Evolutionary conservation across 2,329 filamentous ascomycete species (phyloP).

Genomic region (Biscogniauxia sp.): DNA sequence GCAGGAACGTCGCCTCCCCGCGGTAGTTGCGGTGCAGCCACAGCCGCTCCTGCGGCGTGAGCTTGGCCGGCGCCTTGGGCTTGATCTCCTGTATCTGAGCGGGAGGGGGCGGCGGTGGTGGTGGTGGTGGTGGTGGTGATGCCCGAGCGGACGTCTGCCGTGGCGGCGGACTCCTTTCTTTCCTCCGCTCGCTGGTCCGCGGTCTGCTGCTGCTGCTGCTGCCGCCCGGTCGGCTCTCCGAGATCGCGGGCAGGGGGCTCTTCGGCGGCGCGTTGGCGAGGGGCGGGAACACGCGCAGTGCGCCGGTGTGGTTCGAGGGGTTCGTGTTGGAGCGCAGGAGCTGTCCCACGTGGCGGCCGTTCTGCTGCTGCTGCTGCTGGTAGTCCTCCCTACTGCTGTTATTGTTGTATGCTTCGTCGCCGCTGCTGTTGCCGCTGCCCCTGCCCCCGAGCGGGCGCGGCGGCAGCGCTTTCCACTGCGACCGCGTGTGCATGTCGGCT

Average conservation of each 20-base stretch:
- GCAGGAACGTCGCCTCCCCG: constrained; percentile 28
- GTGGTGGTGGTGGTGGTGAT: not conserved
- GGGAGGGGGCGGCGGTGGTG: constrained; percentile 1
- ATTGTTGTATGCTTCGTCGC: not conserved
- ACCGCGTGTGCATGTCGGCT: constrained; percentile 16
- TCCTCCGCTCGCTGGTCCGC: constrained; percentile 5
- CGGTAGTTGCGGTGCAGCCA: constrained; percentile 30
- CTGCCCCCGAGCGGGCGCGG: constrained; percentile 2
- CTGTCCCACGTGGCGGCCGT: constrained; percentile 3
- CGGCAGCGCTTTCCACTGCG: constrained; percentile 14
- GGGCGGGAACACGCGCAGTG: constrained; percentile 14
- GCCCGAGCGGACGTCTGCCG: not conserved
- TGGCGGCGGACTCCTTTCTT: constrained; percentile 8
- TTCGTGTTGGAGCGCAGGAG: constrained; percentile 3
- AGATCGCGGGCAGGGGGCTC: constrained; percentile 19
- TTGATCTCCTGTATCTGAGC: no score
- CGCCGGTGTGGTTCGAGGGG: not conserved
- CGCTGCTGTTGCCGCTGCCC: not conserved
- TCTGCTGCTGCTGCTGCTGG: not conserved
- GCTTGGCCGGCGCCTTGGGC: constrained; percentile 9
- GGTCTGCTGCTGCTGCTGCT: not conserved
- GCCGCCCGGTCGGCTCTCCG: not conserved
- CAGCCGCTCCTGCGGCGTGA: constrained; percentile 24
- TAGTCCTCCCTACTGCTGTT: not conserved
- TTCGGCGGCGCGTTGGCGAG: constrained; percentile 19